A percentile compares a stretch with the other conserved stretches of the same genome.
Conservation (phyloP, 1,139 yeast genomes). For the Yamadazyma songkhlaensis region DNA sequence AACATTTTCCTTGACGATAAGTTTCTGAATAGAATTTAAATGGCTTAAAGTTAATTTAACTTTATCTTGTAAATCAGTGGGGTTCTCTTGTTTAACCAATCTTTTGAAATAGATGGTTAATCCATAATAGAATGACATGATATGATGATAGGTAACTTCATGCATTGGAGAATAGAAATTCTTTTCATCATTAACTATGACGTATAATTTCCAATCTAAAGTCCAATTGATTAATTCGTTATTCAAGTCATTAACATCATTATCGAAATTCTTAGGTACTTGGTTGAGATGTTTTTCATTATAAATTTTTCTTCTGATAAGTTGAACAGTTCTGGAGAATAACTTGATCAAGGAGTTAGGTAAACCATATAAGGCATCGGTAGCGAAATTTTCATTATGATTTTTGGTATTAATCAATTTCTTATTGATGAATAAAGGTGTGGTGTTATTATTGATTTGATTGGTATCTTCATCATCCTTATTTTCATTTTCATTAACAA, state of each 20-base stretch:
- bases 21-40: conserved; percentile 57
- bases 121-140: conserved; percentile 75
- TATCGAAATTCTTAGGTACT: conserved; percentile 41
- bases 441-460: conserved; percentile 17
- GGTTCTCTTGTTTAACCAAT: conserved; percentile 54
- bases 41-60: conserved; percentile 63
- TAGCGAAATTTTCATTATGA: conserved; percentile 59
- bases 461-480: conserved; percentile 4
- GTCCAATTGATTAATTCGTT: conserved; percentile 60
- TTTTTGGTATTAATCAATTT: conserved; percentile 44
- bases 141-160: conserved; percentile 80
- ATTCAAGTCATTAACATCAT: conserved; percentile 48
- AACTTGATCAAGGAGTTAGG: conserved; percentile 76
- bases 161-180: conserved; percentile 53
- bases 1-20: conserved; percentile 53
- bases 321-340: conserved; percentile 67
- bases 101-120: conserved; percentile 73
- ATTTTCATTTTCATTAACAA: conserved; percentile 8
- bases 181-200: conserved; percentile 18
- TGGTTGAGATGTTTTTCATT: conserved; percentile 24
- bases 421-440: conserved; percentile 44
- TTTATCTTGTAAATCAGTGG: conserved; percentile 53
- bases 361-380: conserved; percentile 80
- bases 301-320: conserved; percentile 60
- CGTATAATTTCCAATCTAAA: conserved; percentile 56